Evolutionary conservation across 1,139 yeast species (phyloP), one percentile per base, ranked within the genome.

Genomic region (Blastobotrys ciferrii): DNA sequence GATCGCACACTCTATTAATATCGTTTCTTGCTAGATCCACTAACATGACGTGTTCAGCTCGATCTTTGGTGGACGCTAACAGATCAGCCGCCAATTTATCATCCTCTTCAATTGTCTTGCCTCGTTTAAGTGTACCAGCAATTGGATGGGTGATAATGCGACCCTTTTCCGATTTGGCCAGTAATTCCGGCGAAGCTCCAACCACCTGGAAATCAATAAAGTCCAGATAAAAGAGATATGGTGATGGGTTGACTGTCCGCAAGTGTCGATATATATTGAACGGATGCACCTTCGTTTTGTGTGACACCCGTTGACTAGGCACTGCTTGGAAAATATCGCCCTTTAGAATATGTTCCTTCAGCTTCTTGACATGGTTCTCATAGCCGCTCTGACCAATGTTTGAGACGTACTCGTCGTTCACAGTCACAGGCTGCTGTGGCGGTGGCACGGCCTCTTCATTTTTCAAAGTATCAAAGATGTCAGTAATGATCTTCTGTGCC

Each of bases 321-420:
- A 92, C 98, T 1, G 96, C 97, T 69, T 92, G 98, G 69, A 92
- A 87, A 50, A 92, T 87, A 64, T 92, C 98, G 48, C 98, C 98
- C 59, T 81, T 80, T 59, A 83, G 71, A 59, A 92, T 92, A 62
- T 92, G 97, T 43, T 81, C 69, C 63, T 88, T 89, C 61, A 92
- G 76, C 11, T 71, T 76, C 23, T 75, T 68, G 38, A 92, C 98
- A 66, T 87, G 95, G 42, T 61, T 62, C 68, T 92, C 96, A 65
- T 92, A 92, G 41, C 98, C 98, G 50, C 81, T 85, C 70, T 88
- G 87, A 36, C 98, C 98, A 58, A 92, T 82, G 65, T 92, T 92
- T 12, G 97, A 88, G 5, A 81, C 77, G 67, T 87, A 91, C 56
- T 76, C 70, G 42, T 74, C 68, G 32, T 63, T 65, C 47, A 67